A percentile compares a stretch with the other conserved stretches of the same genome.
These are phyloP conservation scores for Ustilago sp. DNA, from an alignment of 1,284 basidiomycete genomes.

Conservation along the genomic window DNA sequence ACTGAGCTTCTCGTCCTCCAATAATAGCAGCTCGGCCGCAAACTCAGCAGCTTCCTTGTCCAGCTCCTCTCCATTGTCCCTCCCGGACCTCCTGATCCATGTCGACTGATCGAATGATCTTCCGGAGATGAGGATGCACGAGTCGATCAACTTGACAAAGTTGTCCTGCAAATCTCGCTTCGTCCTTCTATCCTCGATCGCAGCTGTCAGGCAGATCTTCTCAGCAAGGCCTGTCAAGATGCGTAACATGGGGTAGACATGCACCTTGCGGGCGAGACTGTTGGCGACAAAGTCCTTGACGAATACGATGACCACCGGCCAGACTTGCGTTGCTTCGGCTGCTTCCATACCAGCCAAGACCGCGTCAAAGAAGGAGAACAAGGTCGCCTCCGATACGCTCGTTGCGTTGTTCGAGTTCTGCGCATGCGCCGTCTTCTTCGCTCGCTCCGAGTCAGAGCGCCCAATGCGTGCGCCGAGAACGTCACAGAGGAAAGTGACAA, in stretches of 20 bases:
- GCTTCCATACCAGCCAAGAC: conserved; percentile 88
- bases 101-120: conserved; percentile 80
- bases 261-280: conserved; percentile 63
- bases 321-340: conserved; percentile 89
- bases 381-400: conserved; percentile 36
- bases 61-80: conserved; percentile 72
- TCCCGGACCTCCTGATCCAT: conserved; percentile 80
- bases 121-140: conserved; percentile 80
- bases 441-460: conserved; percentile 72
- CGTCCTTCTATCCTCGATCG: conserved; percentile 86
- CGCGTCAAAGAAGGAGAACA: conserved; percentile 88
- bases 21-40: conserved; percentile 17
- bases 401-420: conserved; percentile 2
- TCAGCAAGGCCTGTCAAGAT: conserved; percentile 84
- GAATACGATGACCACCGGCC: conserved; percentile 78
- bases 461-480: conserved; percentile 54
- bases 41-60: conserved; percentile 44
- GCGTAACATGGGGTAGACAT: conserved; percentile 82
- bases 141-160: conserved; percentile 86
- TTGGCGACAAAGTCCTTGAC: conserved; percentile 80
- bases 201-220: conserved; percentile 83
- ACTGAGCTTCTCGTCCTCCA: conserved; percentile 19
- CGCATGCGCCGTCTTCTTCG: conserved; percentile 17
- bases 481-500: conserved; percentile 90
- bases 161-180: conserved; percentile 93